Base-by-base conservation (phyloP, 257 asterid genomes). In the Paraleonurus japonicus region DNA sequence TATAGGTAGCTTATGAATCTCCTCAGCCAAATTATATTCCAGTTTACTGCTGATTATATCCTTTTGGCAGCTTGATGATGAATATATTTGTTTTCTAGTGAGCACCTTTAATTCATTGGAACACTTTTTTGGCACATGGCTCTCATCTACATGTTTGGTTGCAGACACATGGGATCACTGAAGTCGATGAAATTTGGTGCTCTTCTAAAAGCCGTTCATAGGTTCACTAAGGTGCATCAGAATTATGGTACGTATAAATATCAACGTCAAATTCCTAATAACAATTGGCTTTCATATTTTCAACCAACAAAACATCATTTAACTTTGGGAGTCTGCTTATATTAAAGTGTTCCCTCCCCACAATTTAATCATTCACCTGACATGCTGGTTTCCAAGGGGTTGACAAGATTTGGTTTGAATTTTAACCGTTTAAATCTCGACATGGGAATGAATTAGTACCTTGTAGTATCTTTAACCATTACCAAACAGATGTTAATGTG, bases 191-290 rank as follows among this genome's bases (percentile, higher is more conserved):
- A 84, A 71, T 78, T 76, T 45, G 96, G 99, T 63, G 80, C 92
- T 75, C 90, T 95, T 37, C 41, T 86, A 22, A 92, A 92, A 75
- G 95, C 96, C 80, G 82, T 95, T 55, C 81, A 72, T 71, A 83
- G 80, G 87, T 95, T 83, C 86, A 88, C 96, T 7, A 81, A 35
- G 81, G 96, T 94, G 73, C 89, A 55, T 59, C 98, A 94, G 77
- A 94, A 94, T 84, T 89, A 80, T 27, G 90, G 90, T 85, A 85
- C 23, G 81, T 54, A 41, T n/a, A n/a, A n/a, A n/a, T 22, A 50
- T 70, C 54, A 57, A 5, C 72, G 41, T 60, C 67, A 50, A 51
- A 51, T 51, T 50, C 53, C 53, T 45, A 16, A 47, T n/a, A 15
- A 47, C n/a, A 47, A 15, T 47, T 47, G 5, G 54, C 54, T 15